phyloP scores from a whole-genome alignment of 495 filamentous ascomycete species.

The Beverwykella pulmonaria region DNA sequence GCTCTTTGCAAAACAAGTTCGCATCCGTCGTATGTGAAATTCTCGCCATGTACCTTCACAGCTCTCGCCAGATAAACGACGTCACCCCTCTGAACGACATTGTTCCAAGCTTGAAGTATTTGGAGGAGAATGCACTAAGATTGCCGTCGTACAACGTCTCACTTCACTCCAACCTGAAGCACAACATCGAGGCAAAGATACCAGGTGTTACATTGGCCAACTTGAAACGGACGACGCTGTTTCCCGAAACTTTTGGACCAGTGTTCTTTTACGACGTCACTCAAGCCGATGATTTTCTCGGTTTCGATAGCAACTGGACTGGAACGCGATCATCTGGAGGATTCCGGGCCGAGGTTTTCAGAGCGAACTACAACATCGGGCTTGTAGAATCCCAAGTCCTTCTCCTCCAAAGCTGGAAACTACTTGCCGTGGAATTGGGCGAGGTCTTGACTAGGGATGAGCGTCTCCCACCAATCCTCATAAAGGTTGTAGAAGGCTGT shows the following conservation, averaged over 20 bases:
- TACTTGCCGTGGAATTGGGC: conserved; percentile 81
- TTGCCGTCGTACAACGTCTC: conserved; percentile 80
- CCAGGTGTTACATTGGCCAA: conserved; percentile 66
- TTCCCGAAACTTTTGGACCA: conserved; percentile 62
- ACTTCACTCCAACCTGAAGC: conserved; percentile 78
- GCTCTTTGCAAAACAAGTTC: conserved; percentile 66
- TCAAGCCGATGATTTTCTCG: conserved; percentile 72
- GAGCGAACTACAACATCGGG: conserved; percentile 86
- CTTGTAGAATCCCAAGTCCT: conserved; percentile 89
- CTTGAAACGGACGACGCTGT: conserved; percentile 74
- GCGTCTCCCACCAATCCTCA: conserved; percentile 67
- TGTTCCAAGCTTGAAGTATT: conserved; percentile 73
- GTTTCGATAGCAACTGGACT: conserved; percentile 74
- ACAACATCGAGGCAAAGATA: conserved; percentile 80
- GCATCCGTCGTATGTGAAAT: conserved; percentile 83
- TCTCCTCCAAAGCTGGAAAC: conserved; percentile 87
- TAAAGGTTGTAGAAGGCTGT: conserved; percentile 69
- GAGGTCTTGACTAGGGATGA: conserved; percentile 62
- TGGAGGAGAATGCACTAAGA: conserved; percentile 70
- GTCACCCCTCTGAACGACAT: conserved; percentile 66
- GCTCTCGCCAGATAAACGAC: conserved; percentile 71
- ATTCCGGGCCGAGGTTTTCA: conserved; percentile 75
- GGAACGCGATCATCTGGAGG: conserved; percentile 67
- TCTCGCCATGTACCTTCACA: conserved; percentile 87
- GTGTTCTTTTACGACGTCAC: conserved; percentile 81